phyloP scores from a whole-genome alignment of 2,329 filamentous ascomycete species.

The Endothia cerciana region DNA sequence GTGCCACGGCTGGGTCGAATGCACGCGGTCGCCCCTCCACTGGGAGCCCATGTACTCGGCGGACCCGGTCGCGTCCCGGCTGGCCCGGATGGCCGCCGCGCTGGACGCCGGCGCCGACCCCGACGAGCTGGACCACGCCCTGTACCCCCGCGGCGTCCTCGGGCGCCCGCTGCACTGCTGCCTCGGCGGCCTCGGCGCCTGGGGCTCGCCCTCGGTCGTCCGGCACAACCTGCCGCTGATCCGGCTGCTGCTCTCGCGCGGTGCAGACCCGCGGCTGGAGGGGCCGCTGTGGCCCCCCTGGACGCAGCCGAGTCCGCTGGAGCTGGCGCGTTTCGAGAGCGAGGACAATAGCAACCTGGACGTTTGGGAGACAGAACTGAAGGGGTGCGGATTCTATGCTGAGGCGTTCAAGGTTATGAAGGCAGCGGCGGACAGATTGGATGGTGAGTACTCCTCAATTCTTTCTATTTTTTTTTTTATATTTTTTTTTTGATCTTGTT shows the following conservation, averaged over 20 bases:
- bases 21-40: neutral
- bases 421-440: too few relatives aligned
- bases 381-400: too few relatives aligned
- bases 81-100: neutral
- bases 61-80: neutral
- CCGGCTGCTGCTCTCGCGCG: slow-evolving; percentile 1
- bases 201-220: neutral
- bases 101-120: neutral
- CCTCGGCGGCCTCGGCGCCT: neutral
- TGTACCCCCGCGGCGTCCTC: neutral
- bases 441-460: too few relatives aligned
- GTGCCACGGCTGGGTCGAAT: neutral
- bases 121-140: slow-evolving; percentile 3
- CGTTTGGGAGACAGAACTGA: too few relatives aligned
- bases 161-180: slow-evolving; percentile 5
- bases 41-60: neutral
- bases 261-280: neutral
- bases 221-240: slow-evolving; percentile 1
- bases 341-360: too few relatives aligned
- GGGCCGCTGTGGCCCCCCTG: neutral
- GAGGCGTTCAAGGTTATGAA: too few relatives aligned
- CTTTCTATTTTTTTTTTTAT: too few relatives aligned
- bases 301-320: neutral
- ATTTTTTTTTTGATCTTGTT: too few relatives aligned
- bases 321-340: neutral